Percentiles rank a stretch among this genome's conserved stretches.
phyloP scores from a whole-genome alignment of 352 stramenopile species.

The Phytophthora crassamura region DNA sequence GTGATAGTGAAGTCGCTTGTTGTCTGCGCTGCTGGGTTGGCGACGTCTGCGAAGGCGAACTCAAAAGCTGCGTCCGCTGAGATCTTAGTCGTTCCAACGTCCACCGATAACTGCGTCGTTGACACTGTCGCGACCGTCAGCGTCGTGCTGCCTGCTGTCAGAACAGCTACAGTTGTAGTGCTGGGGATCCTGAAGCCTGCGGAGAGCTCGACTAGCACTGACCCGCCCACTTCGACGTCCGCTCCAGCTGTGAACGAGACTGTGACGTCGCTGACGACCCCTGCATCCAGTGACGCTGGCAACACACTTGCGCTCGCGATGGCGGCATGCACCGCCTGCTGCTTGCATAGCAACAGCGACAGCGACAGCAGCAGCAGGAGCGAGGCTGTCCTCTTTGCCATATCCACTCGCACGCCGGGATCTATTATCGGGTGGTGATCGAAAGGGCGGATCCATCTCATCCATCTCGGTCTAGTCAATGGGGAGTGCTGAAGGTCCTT shows the following conservation, averaged over 20 bases:
- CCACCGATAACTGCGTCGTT: constrained; percentile 24
- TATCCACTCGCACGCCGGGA: constrained; percentile 8
- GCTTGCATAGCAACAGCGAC: constrained; percentile 5
- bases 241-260: constrained; percentile 40
- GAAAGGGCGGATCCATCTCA: constrained; percentile 12
- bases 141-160: constrained; percentile 24
- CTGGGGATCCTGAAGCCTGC: constrained; percentile 36
- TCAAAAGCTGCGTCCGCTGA: constrained; percentile 22
- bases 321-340: constrained; percentile 11
- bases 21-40: constrained; percentile 35
- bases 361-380: constrained; percentile 12
- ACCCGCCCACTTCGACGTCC: constrained; percentile 30
- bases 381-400: background rate
- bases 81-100: constrained; percentile 31
- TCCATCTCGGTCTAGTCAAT: background rate
- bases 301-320: constrained; percentile 34
- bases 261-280: constrained; percentile 21
- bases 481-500: too few species aligned
- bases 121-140: constrained; percentile 32
- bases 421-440: background rate
- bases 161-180: constrained; percentile 14
- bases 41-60: constrained; percentile 42
- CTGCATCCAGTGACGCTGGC: constrained; percentile 32
- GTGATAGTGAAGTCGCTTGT: constrained; percentile 34
- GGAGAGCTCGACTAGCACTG: constrained; percentile 42